These are phyloP conservation scores for Alternaria gansuensis DNA, from an alignment of 2,329 filamentous ascomycete genomes.

Conservation along the genomic window DNA sequence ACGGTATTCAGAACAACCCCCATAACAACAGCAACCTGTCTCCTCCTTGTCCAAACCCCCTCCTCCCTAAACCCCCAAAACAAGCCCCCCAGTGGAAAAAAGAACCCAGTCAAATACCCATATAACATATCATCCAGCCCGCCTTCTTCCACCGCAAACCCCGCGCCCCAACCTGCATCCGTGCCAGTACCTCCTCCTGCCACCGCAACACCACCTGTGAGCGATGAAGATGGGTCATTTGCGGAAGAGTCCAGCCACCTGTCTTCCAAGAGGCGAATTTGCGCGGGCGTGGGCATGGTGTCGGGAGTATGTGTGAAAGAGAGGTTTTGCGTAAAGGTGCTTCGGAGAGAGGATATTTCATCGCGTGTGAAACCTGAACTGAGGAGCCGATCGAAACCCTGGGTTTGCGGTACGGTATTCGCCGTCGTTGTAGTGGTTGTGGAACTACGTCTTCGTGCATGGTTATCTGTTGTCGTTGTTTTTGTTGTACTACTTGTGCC, in stretches of 20 bases:
- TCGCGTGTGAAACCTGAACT: conserved; percentile 80
- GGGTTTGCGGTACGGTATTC: conserved; percentile 72
- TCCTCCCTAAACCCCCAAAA: conserved; percentile 88
- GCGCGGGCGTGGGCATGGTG: conserved; percentile 81
- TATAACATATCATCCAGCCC: conserved; percentile 85
- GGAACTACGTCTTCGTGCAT: conserved; percentile 31
- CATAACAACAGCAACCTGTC: conserved; percentile 85
- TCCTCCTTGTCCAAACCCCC: conserved; percentile 83
- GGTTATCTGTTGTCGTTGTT: conserved; percentile 12
- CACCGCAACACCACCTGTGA: conserved; percentile 23
- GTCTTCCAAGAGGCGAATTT: conserved; percentile 82
- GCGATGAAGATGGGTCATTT: conserved; percentile 52
- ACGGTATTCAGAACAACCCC: conserved; percentile 81
- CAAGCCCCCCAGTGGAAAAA: conserved; percentile 89
- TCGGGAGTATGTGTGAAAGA: conserved; percentile 84
- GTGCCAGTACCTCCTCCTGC: conserved; percentile 47
- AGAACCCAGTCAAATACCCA: conserved; percentile 90
- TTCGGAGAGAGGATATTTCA: conserved; percentile 83
- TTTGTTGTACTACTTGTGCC: conserved; percentile 25
- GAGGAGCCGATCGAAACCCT: conserved; percentile 89
- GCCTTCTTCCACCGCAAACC: conserved; percentile 64
- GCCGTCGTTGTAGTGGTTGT: conserved; percentile 56
- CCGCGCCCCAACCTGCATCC: conserved; percentile 59
- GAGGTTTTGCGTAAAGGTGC: conserved; percentile 89
- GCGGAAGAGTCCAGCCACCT: conserved; percentile 81